phyloP scores from a whole-genome alignment of 2,329 filamentous ascomycete genomes.

The Blumeria graminis region DNA sequence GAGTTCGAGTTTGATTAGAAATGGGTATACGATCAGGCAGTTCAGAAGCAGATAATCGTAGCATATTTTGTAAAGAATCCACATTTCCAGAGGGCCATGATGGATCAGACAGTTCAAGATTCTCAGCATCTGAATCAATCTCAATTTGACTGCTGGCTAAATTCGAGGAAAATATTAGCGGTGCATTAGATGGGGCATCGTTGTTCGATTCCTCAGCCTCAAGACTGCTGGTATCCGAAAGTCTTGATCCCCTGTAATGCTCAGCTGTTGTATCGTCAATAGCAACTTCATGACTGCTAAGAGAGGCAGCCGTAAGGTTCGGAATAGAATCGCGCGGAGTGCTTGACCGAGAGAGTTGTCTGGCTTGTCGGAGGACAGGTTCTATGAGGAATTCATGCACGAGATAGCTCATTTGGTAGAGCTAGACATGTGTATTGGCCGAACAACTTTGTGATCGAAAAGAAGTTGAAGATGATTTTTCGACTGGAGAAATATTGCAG shows the following conservation, averaged over 20 bases:
- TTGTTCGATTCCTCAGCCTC: not conserved
- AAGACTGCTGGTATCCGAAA: not conserved
- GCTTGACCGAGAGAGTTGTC: slow-evolving; percentile 28
- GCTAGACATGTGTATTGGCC: slow-evolving; percentile 1
- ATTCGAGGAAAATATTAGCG: slow-evolving; percentile 9
- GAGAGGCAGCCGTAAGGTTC: slow-evolving; percentile 4
- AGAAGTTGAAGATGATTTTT: no score
- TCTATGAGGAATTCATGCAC: slow-evolving; percentile 42
- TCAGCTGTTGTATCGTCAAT: slow-evolving; percentile 10
- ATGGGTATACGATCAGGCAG: no score
- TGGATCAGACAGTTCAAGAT: no score
- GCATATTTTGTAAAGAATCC: no score
- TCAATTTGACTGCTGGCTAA: slow-evolving; percentile 3
- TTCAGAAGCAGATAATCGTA: no score
- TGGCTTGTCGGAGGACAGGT: slow-evolving; percentile 37
- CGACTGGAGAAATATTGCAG: no score
- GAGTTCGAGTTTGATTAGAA: no score
- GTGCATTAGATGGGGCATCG: slow-evolving; percentile 5
- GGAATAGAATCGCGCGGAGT: slow-evolving; percentile 14
- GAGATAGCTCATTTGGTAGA: slow-evolving; percentile 30
- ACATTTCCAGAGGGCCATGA: no score
- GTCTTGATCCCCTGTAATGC: slow-evolving; percentile 5
- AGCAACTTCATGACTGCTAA: slow-evolving; percentile 8
- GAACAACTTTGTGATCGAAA: not conserved
- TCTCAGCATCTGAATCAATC: no score